These are phyloP conservation scores for Arthromyces matolae DNA, from an alignment of 768 basidiomycete genomes.

Conservation along the genomic window DNA sequence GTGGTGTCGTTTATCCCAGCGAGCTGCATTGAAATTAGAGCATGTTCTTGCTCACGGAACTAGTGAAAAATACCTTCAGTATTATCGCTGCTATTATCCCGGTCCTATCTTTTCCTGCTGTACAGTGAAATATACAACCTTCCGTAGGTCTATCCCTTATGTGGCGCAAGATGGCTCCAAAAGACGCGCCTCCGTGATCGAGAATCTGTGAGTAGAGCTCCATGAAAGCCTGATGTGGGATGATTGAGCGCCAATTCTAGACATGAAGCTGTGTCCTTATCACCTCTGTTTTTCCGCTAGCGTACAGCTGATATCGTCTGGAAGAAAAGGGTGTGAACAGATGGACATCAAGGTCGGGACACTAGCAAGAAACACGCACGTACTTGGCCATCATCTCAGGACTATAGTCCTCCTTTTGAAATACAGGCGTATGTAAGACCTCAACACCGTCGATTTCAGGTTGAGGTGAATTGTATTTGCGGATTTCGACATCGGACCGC, in stretches of 20 bases:
- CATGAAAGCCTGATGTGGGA: conserved; percentile 67
- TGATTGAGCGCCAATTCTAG: background rate
- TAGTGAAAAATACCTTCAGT: conserved; percentile 48
- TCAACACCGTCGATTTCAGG: conserved; percentile 64
- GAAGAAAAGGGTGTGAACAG: conserved; percentile 23
- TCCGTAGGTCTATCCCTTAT: conserved; percentile 65
- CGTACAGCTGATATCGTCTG: conserved; percentile 71
- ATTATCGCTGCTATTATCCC: conserved; percentile 72
- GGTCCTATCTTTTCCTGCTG: conserved; percentile 83
- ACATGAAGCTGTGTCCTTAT: background rate
- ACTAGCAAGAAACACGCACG: conserved; percentile 38
- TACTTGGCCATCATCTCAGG: conserved; percentile 83
- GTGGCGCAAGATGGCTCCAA: conserved; percentile 69
- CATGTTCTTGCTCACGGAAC: background rate
- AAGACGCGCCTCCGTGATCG: conserved; percentile 65
- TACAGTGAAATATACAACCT: conserved; percentile 74
- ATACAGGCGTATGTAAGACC: conserved; percentile 62
- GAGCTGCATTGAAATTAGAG: conserved; percentile 40
- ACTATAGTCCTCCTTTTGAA: conserved; percentile 72
- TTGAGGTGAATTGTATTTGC: conserved; percentile 63
- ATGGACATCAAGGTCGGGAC: conserved; percentile 14
- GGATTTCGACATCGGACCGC: conserved; percentile 76
- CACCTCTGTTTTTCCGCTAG: conserved; percentile 78
- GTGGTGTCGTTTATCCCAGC: conserved; percentile 63
- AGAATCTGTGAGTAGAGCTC: conserved; percentile 79